Conservation (phyloP, 257 asterid species). For the Vinca minor region DNA sequence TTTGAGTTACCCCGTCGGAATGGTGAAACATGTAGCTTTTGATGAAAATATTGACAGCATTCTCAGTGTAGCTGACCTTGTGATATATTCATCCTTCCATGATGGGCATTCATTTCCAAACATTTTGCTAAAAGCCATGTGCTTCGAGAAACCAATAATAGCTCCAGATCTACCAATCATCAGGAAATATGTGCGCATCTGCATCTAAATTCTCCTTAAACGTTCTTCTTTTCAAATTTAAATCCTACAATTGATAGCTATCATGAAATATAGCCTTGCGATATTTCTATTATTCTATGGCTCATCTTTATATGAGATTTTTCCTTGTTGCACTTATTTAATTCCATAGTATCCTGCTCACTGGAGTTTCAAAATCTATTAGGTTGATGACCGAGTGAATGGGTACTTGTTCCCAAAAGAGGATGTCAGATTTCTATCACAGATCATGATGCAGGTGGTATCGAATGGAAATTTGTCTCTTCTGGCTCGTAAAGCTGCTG, state of each 20-base stretch:
- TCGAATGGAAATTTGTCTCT: slow-evolving; percentile 70
- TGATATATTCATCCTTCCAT: slow-evolving; percentile 75
- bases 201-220: slow-evolving; percentile 10
- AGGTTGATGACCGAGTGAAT: slow-evolving; percentile 73
- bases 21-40: slow-evolving; percentile 44
- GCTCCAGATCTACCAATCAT: slow-evolving; percentile 73
- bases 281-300: not conserved
- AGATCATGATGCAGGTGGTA: slow-evolving; percentile 52
- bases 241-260: too few relatives aligned
- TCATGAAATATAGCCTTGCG: not conserved
- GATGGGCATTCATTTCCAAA: slow-evolving; percentile 73
- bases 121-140: slow-evolving; percentile 78
- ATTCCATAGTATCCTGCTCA: slow-evolving; percentile 24
- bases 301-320: not conserved
- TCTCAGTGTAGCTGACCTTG: slow-evolving; percentile 54
- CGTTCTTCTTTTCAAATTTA: not conserved
- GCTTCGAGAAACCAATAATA: slow-evolving; percentile 63
- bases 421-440: slow-evolving; percentile 34
- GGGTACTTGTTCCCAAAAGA: slow-evolving; percentile 71
- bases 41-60: slow-evolving; percentile 38
- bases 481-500: slow-evolving; percentile 53
- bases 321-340: not conserved
- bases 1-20: slow-evolving; percentile 63
- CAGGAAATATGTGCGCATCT: slow-evolving; percentile 61
- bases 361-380: slow-evolving; percentile 16